Percentiles rank a stretch among this genome's conserved stretches.
phyloP scores from a whole-genome alignment of 805 yeast genomes.

The Candida saitoana region DNA sequence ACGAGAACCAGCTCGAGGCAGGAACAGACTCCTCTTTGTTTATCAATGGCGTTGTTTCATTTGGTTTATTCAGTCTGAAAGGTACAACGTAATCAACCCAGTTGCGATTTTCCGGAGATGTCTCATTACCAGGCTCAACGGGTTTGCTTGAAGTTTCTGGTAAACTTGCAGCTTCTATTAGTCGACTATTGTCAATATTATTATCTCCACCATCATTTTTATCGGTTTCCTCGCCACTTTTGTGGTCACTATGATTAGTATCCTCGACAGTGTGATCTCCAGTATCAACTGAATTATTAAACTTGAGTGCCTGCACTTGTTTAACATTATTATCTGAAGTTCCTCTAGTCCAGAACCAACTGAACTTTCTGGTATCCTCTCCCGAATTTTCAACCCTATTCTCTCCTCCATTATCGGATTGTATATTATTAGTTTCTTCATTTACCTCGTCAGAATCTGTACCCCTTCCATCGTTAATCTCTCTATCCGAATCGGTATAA shows the following conservation, averaged over 20 bases:
- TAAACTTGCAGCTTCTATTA: too few species aligned
- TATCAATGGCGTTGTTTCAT: slow-evolving; percentile 1
- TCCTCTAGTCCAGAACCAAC: not conserved
- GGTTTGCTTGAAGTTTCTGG: too few species aligned
- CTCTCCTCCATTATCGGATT: not conserved
- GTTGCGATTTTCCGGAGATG: not conserved
- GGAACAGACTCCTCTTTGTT: not conserved
- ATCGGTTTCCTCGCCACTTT: too few species aligned
- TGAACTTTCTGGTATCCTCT: not conserved
- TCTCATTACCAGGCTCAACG: not conserved
- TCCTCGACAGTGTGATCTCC: not conserved
- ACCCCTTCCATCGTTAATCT: not conserved
- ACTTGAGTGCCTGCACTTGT: not conserved
- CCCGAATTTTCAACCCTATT: not conserved
- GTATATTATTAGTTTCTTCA: not conserved
- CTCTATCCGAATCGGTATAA: not conserved
- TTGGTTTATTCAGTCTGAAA: not conserved
- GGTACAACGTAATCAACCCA: not conserved
- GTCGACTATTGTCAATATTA: not conserved
- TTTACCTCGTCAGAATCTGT: not conserved
- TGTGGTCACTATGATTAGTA: too few species aligned
- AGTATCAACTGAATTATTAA: not conserved
- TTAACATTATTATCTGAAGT: not conserved
- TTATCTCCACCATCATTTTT: too few species aligned
- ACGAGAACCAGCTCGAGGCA: slow-evolving; percentile 20